Evolutionary conservation across 1,284 basidiomycete species (phyloP), one percentile per base, ranked within the genome.

Genomic region (Schizophyllum commune): DNA sequence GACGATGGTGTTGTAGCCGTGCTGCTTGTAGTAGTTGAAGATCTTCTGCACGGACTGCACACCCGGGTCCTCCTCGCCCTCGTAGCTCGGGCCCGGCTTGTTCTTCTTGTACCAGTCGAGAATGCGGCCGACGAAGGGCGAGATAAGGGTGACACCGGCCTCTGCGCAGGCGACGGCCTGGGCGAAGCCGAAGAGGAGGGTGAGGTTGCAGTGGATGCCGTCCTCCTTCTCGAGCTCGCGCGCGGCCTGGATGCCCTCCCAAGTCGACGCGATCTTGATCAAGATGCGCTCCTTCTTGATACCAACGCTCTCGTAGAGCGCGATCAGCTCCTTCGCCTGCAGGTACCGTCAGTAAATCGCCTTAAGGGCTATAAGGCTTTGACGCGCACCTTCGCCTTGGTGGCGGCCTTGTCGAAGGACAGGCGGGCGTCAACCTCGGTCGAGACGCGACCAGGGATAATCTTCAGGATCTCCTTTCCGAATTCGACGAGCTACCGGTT

Each of bases 21-120:
- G 85, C 77, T 97, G 94, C 84, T 99, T 99, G 88, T 98, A 99
- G 83, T 98, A 98, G 83, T 94, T 92, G 88, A 91, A 99, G 81
- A 98, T 99, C 77, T 85, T 90, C 82, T 92, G 89, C 65, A 99
- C 96, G 52, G 94, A 96, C 74, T 86, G 76, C 67, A 99, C 96
- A 83, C 96, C 96, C n/a, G 96, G 96, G 82, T 99, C 96, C 59
- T 88, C 85, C 62, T 92, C 91, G 62, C 91, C 92, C 67, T 88
- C 84, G 81, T 93, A 97, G 72, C 80, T 83, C 79, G 90, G 86
- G 61, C 93, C 92, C 17, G 39, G 39, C 67, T 89, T 92, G 68
- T 77, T 72, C 78, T 94, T 92, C 87, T 97, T 97, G 88, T 96
- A 87, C 93, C 93, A 96, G 79, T 96, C 94, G 67, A 96, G 89